These are phyloP conservation scores for Aspergillus tubingensis DNA, from an alignment of 2,329 filamentous ascomycete species.

Conservation along the genomic window DNA sequence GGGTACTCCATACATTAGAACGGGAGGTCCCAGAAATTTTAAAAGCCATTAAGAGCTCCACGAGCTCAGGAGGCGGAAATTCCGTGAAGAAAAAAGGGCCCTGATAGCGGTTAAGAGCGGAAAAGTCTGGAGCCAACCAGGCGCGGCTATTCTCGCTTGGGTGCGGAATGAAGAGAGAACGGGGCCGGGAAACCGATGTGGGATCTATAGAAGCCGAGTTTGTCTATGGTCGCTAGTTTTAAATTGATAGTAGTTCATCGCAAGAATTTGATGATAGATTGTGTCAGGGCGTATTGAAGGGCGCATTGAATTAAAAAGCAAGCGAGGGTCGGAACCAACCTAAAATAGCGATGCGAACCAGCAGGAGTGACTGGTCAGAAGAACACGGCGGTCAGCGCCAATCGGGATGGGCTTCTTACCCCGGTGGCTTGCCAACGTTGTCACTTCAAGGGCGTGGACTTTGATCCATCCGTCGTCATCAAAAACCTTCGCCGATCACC, in stretches of 20 bases:
- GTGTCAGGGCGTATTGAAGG: no score
- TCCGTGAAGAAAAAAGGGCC: neutral
- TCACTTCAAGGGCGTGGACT: neutral
- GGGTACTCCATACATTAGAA: neutral
- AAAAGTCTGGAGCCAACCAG: neutral
- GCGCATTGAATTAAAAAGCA: neutral
- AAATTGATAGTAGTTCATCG: no score
- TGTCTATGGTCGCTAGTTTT: no score
- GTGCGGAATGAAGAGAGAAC: neutral
- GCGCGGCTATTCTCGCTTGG: conserved; percentile 4
- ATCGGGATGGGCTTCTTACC: neutral
- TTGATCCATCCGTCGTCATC: neutral
- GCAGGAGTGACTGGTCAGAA: neutral
- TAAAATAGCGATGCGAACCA: neutral
- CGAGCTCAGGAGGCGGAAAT: neutral
- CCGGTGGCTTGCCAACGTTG: neutral
- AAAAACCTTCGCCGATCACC: neutral
- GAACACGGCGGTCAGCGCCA: neutral
- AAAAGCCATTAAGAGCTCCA: neutral
- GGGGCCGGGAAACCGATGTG: no score
- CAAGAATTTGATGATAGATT: no score
- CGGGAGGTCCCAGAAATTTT: neutral
- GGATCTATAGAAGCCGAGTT: no score
- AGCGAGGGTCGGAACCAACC: neutral
- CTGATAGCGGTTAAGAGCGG: conserved; percentile 3